These are phyloP conservation scores for Spergularia marina DNA, from an alignment of 148 eudicot species.

Conservation along the genomic window DNA sequence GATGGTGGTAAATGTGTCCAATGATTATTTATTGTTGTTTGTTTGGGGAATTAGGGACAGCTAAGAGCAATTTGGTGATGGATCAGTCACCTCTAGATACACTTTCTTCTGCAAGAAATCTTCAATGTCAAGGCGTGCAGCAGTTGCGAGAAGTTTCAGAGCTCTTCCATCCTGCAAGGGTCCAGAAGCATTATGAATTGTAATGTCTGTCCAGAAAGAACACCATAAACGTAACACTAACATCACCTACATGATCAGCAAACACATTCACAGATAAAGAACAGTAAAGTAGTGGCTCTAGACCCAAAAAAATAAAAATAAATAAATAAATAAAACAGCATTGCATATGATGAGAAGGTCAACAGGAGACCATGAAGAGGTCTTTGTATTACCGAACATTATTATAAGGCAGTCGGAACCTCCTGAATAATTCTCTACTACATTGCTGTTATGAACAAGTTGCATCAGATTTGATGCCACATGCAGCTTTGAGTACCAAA, in stretches of 20 bases:
- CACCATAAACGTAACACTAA: background rate
- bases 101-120: constrained; percentile 99
- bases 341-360: background rate
- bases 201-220: background rate
- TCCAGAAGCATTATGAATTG: background rate
- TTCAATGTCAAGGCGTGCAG: constrained; percentile 96
- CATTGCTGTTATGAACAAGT: background rate
- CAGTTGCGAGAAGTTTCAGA: constrained; percentile 87
- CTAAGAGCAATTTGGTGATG: background rate
- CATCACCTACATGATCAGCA: background rate
- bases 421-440: too few relatives aligned
- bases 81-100: constrained; percentile 66
- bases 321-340: background rate
- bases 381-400: too few relatives aligned
- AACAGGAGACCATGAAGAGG: too few relatives aligned
- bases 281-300: background rate
- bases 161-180: constrained; percentile 84
- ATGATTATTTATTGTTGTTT: background rate
- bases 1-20: background rate
- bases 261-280: background rate
- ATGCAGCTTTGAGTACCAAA: background rate
- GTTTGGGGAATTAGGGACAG: background rate
- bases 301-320: background rate
- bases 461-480: background rate
- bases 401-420: too few relatives aligned